These are phyloP conservation scores for Cystobasidium tubakii DNA, from an alignment of 768 basidiomycete genomes.

Conservation along the genomic window DNA sequence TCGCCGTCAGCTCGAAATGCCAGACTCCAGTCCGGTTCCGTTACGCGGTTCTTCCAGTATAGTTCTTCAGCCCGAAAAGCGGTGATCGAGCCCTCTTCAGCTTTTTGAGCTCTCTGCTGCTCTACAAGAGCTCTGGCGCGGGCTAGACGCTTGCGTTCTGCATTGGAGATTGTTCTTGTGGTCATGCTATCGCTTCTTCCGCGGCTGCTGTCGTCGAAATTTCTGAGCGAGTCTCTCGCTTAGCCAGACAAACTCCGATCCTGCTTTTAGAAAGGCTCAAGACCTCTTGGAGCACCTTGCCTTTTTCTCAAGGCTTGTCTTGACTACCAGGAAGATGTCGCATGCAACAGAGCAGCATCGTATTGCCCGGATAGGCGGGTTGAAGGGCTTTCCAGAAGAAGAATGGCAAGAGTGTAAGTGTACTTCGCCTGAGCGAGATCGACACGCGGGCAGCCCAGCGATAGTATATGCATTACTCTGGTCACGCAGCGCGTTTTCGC, in stretches of 20 bases:
- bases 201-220: neutral
- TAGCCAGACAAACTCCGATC: too few species aligned
- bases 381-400: neutral
- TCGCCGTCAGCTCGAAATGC: conserved; percentile 10
- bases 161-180: conserved; percentile 14
- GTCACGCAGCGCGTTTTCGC: too few species aligned
- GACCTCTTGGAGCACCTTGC: neutral
- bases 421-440: neutral
- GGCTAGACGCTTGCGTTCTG: conserved; percentile 23
- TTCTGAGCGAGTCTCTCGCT: too few species aligned
- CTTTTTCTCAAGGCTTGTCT: neutral
- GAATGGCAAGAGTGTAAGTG: conserved; percentile 26
- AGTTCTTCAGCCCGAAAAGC: conserved; percentile 29
- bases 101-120: neutral
- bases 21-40: conserved; percentile 16
- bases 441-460: neutral
- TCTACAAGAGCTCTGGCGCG: neutral
- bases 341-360: neutral
- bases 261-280: neutral
- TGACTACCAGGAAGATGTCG: neutral
- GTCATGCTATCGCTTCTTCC: neutral
- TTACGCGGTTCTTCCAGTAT: conserved; percentile 22
- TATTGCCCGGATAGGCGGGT: neutral
- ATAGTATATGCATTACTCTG: too few species aligned
- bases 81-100: conserved; percentile 3